These are phyloP conservation scores for Drosera capensis DNA, from an alignment of 148 eudicot genomes.

Conservation along the genomic window DNA sequence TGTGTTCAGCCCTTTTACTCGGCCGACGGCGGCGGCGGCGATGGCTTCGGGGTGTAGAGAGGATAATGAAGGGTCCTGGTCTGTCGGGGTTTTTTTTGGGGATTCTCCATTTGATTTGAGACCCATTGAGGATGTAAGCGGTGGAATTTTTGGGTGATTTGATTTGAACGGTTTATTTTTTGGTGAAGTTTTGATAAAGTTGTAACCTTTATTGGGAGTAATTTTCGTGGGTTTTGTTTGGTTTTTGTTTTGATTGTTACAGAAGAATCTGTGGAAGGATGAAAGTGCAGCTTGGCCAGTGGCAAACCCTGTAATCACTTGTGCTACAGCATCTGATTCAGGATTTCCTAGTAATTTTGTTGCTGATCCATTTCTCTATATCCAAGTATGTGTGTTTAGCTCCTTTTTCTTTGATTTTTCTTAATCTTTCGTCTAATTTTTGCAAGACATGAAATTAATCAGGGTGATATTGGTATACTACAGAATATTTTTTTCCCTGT, in stretches of 20 bases:
- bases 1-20: constrained; percentile 30
- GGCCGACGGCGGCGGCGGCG: neutral
- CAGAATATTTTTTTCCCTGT: no score
- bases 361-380: constrained; percentile 88
- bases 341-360: constrained; percentile 88
- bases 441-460: no score
- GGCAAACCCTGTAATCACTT: constrained; percentile 79
- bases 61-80: constrained; percentile 89
- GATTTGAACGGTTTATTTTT: neutral
- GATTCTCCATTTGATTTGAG: constrained; percentile 59
- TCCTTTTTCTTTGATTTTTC: no score
- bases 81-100: constrained; percentile 79
- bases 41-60: constrained; percentile 34
- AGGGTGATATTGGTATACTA: no score
- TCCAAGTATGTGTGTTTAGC: constrained; percentile 27
- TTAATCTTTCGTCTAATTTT: no score
- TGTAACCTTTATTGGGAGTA: no score
- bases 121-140: constrained; percentile 64
- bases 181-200: no score
- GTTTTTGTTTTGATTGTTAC: constrained; percentile 11
- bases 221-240: neutral
- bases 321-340: constrained; percentile 63
- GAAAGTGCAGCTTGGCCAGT: constrained; percentile 78
- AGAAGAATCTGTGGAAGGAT: constrained; percentile 48
- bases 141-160: neutral